Base-by-base conservation (phyloP, 2,329 filamentous ascomycete species). In the Coleophoma eucalyptorum region DNA sequence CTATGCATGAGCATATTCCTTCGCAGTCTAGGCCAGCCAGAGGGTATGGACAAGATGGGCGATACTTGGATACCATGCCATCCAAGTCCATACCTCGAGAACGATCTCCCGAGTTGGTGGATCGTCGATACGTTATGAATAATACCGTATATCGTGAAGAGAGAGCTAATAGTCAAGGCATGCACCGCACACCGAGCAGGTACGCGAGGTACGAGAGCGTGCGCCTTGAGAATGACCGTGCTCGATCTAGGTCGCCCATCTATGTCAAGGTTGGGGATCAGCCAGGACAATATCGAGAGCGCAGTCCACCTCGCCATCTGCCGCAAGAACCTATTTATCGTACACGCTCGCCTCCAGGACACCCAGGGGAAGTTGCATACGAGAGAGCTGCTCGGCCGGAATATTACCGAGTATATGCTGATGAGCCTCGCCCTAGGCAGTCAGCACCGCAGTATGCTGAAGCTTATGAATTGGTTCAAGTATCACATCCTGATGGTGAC, bases 401-500 rank as follows among this genome's bases (percentile, higher is more conserved):
- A 16, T 68, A 69, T 44, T 67, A 67, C 43, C 63, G 62, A 6
- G 59, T 62, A 16, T 68, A 67, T 49, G 60, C 59, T 31, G 65
- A 68, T 42, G 62, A 65, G 19, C 61, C 57, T 43, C 60, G 54
- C 21, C 54, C 56, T n/a, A 64, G 65, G 38, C 54, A 59, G 4
- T 60, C 62, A 42, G 56, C 66, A 34, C 41, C 49, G 20, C 60
- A 60, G 47, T 63, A 66, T 53, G 50, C 59, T 5, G 69, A 71
- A 43, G 56, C 70, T 44, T 61, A 68, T 4, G 76, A 80, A 57
- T 64, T 77, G 11, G 67, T 80, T 33, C 69, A 73, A 37, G 70
- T 76, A 7, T 66, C 68, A 12, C 72, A 75, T 56, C 65, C 70
- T 2, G 62, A 70, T 18, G 75, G 75, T 11, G 68, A 74, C 45